These are phyloP conservation scores for Botrytis pseudocinerea DNA, from an alignment of 2,329 filamentous ascomycete genomes.

Conservation along the genomic window DNA sequence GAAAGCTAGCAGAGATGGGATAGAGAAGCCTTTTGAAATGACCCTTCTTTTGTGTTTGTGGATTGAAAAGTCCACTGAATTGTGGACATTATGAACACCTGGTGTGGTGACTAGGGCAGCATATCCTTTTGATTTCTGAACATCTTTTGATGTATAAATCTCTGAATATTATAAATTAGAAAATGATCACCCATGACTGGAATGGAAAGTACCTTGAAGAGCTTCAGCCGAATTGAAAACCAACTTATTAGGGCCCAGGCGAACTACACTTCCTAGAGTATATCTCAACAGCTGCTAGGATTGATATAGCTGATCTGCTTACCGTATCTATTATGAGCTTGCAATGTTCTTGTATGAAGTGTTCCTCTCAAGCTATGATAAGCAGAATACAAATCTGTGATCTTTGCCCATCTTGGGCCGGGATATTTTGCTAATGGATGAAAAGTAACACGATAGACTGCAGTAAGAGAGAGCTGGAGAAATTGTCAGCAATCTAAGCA, in stretches of 20 bases:
- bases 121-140: neutral
- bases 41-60: neutral
- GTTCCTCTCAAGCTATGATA: neutral
- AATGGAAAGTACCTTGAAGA: neutral
- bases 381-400: neutral
- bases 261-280: neutral
- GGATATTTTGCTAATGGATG: neutral
- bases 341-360: neutral
- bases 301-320: neutral
- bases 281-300: neutral
- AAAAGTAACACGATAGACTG: neutral
- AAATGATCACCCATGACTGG: accelerated
- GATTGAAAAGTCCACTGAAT: neutral
- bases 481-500: neutral
- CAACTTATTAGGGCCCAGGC: neutral
- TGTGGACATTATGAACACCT: neutral
- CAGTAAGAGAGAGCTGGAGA: neutral
- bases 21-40: neutral
- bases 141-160: neutral
- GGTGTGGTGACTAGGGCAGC: neutral
- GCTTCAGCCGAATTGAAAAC: neutral
- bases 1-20: neutral
- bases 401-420: neutral
- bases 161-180: neutral
- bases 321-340: neutral